Conservation (phyloP, 2,329 filamentous ascomycete genomes). For the Cladosporium phlei region DNA sequence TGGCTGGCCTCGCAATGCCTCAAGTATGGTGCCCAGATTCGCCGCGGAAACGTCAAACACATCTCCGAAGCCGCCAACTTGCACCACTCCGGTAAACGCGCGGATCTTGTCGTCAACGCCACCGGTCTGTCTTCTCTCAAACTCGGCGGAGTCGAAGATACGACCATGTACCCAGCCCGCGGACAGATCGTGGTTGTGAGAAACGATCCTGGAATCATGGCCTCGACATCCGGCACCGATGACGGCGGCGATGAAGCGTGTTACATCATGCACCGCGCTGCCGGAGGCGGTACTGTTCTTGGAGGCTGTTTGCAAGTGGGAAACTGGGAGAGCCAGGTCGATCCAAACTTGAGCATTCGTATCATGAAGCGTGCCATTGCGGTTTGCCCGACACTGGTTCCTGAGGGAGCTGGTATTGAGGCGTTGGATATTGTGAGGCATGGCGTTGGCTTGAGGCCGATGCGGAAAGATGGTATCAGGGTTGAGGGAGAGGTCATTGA, state of each 20-base stretch:
- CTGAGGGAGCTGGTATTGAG: conserved; percentile 62
- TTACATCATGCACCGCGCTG: conserved; percentile 80
- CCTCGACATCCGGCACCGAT: conserved; percentile 65
- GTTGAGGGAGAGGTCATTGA: conserved; percentile 67
- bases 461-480: conserved; percentile 66
- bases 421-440: conserved; percentile 72
- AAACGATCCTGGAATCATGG: conserved; percentile 70
- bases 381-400: conserved; percentile 59
- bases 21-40: conserved; percentile 60
- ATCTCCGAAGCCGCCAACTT: conserved; percentile 63
- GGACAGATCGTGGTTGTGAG: conserved; percentile 81
- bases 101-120: conserved; percentile 75
- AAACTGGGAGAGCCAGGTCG: conserved; percentile 73
- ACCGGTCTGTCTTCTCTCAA: conserved; percentile 71
- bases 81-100: conserved; percentile 54
- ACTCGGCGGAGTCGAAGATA: conserved; percentile 77
- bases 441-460: conserved; percentile 74
- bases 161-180: conserved; percentile 66
- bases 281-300: conserved; percentile 74
- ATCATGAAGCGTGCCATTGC: conserved; percentile 78
- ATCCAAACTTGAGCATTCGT: conserved; percentile 71
- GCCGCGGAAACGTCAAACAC: conserved; percentile 51
- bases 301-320: conserved; percentile 80
- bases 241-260: conserved; percentile 67
- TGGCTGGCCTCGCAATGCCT: conserved; percentile 80